Percentiles rank a stretch among this genome's conserved stretches.
Conservation (phyloP, 176 grass and related monocot genomes). For the maize (Zea mays) region DNA sequence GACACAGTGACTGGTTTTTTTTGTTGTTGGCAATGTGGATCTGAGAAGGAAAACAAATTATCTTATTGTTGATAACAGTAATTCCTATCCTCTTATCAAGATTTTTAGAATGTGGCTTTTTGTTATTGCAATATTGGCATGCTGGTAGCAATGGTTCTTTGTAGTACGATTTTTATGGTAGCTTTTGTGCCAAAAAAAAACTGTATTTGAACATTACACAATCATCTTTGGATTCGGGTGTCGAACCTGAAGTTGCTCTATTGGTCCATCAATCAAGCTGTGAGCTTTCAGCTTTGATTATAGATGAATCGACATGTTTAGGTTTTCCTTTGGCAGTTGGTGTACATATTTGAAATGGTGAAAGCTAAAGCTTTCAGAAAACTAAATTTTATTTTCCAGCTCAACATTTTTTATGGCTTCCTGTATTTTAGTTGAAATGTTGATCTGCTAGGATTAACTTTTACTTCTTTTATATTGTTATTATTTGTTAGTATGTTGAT, state of each 20-base stretch:
- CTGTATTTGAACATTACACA: background rate
- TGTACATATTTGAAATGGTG: background rate
- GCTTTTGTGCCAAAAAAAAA: background rate
- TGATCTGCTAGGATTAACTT: background rate
- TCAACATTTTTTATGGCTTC: background rate
- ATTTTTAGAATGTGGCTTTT: too few relatives aligned
- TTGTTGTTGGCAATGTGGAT: constrained; percentile 78
- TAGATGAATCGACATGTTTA: background rate
- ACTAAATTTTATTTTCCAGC: background rate
- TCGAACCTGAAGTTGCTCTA: background rate
- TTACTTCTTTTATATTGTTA: background rate
- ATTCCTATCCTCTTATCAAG: background rate
- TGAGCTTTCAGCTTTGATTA: background rate
- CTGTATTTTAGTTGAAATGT: background rate
- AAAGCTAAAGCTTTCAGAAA: background rate
- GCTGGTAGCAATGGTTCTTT: background rate
- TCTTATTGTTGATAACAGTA: constrained; percentile 80
- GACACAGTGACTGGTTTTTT: constrained; percentile 77
- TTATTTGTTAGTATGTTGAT: background rate
- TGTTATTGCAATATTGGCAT: background rate
- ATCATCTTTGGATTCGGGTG: background rate
- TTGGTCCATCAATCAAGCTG: background rate
- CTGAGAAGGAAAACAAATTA: constrained; percentile 74
- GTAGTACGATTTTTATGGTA: background rate
- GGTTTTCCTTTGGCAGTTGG: background rate